Evolutionary conservation across 2,329 filamentous ascomycete genomes (phyloP), one percentile per base, ranked within the genome.

Genomic region (Graphilbum fragrans): DNA sequence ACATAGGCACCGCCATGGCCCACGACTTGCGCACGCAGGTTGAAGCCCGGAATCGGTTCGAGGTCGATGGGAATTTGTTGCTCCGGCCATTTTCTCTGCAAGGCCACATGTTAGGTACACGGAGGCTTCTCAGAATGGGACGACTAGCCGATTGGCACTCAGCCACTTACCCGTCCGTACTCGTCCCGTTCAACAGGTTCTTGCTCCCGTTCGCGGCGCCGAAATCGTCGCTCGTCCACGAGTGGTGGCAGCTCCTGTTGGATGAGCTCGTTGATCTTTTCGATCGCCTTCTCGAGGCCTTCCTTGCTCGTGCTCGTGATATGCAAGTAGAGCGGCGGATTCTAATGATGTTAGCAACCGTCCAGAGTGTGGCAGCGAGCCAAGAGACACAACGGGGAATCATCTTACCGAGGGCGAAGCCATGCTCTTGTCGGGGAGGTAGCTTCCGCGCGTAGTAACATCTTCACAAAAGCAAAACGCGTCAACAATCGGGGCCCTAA

Each of bases 391-490:
- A n/a, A n/a, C 36, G 45, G 39, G 27, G 12, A 10, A 9, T 8
- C 38, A 14, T 70, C 83, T 69, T 74, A 95, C 92, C 59, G 86
- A 76, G 43, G 88, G 79, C 14, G 88, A 95, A 27, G 92, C 87
- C 87, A 98, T 92, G 67, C 75, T 88, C 68, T 95, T 96, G 64
- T 96, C 93, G 2, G 92, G 92, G 54, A 92, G 93, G 59, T 96
- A 98, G 58, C 80, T 90, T 39, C 37, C 39, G 41, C 38, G 37
- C 29, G 23, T 22, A 33, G 29, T n/a, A 20, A 19, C 14, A 11
- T 17, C 19, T n/a, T n/a, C n/a, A n/a, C n/a, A n/a, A 25, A 31
- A 21, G 20, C 11, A 21, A 23, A 29, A 20, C 12, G 29, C 25
- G 16, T 11, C 5, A 33, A 29, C 8, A 12, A 16, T 7, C 19